Percentiles rank a stretch among this genome's conserved stretches.
Evolutionary conservation across 768 basidiomycete genomes (phyloP).

Genomic region (Xerocomellus intermedius): DNA sequence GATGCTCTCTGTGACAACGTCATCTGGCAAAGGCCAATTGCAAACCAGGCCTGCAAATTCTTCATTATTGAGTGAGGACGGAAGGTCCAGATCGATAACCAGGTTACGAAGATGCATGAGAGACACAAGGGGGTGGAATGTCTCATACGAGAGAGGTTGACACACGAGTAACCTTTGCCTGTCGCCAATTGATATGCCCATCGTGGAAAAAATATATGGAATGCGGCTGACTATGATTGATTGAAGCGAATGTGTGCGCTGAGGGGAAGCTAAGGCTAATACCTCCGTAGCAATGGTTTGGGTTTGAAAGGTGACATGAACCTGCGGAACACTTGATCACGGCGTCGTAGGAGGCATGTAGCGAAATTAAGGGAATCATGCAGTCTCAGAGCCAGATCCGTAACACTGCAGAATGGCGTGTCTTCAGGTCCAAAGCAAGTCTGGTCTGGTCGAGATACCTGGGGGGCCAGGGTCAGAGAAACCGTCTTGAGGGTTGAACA

Average conservation of each 20-base stretch:
- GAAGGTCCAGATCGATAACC: background rate
- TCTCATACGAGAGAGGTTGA: background rate
- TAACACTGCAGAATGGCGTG: background rate
- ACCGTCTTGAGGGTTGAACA: background rate
- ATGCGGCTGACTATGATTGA: background rate
- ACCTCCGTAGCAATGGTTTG: background rate
- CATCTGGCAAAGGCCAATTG: no score
- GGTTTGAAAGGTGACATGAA: background rate
- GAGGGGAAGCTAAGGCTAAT: background rate
- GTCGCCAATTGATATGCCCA: background rate
- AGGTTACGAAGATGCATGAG: conserved; percentile 1
- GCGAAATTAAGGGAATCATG: background rate
- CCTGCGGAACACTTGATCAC: background rate
- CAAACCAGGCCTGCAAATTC: no score
- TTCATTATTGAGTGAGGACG: background rate
- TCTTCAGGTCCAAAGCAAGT: background rate
- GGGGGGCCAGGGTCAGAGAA: background rate
- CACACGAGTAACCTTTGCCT: background rate
- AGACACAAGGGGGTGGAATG: background rate
- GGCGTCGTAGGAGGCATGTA: background rate
- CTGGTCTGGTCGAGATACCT: background rate
- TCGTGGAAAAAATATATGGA: background rate
- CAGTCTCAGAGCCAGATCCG: background rate
- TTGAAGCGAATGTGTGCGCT: conserved; percentile 1
- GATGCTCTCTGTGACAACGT: no score